Evolutionary conservation across 129 eudicot species (phyloP).

Genomic region (Flaveria brownii): DNA sequence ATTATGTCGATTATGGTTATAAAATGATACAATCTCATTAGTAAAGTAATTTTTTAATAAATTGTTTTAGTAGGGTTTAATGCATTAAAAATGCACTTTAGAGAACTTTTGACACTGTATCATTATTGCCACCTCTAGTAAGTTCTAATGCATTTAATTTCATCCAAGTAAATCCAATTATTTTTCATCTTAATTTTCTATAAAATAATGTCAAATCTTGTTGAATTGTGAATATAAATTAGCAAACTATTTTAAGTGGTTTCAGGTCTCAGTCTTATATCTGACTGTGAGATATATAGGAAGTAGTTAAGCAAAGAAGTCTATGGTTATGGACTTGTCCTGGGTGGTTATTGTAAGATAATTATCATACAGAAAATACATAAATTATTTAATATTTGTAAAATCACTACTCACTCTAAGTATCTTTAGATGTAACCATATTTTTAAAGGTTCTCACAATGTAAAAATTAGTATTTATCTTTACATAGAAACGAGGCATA

Average conservation of each 20-base stretch:
- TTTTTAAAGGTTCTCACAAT: not conserved
- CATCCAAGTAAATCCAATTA: not conserved
- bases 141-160: not conserved
- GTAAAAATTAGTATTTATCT: not conserved
- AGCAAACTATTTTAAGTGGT: not conserved
- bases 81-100: not conserved
- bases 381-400: not conserved
- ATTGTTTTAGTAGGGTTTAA: not conserved
- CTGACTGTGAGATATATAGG: not conserved
- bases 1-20: not conserved
- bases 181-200: not conserved
- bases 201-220: not conserved
- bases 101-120: not conserved
- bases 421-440: not conserved
- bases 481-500: not conserved
- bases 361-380: not conserved
- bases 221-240: not conserved
- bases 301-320: not conserved
- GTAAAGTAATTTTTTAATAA: not conserved
- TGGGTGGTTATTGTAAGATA: constrained; percentile 9
- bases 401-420: not conserved
- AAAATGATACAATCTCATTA: not conserved
- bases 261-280: not conserved
- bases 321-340: constrained; percentile 6
- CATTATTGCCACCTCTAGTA: not conserved